Evolutionary conservation across 495 filamentous ascomycete genomes (phyloP).

Genomic region (Opeltia flavorubescens): DNA sequence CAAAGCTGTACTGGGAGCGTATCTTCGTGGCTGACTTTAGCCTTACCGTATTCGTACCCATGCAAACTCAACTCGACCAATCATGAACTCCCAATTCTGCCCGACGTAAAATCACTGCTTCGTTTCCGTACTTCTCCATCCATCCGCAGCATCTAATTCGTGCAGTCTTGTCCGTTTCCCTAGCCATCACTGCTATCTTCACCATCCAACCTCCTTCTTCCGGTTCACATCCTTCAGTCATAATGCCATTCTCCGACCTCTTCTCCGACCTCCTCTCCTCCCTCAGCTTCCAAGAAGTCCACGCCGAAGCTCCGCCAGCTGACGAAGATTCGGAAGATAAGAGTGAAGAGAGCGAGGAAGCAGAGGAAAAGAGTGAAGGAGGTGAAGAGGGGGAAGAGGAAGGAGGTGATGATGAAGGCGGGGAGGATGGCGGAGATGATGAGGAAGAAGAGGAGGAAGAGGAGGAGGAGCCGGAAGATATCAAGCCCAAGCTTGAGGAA

Average conservation of each 20-base stretch:
- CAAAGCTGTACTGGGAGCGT: too few species aligned
- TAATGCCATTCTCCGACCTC: slow-evolving; percentile 51
- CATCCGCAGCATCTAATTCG: too few species aligned
- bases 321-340: slow-evolving; percentile 32
- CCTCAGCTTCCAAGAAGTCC: slow-evolving; percentile 40
- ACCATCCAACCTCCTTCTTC: slow-evolving; percentile 10
- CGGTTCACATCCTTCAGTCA: slow-evolving; percentile 26
- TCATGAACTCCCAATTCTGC: too few species aligned
- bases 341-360: slow-evolving; percentile 26
- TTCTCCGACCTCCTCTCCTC: slow-evolving; percentile 47
- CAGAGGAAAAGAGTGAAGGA: slow-evolving; percentile 33
- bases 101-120: too few species aligned
- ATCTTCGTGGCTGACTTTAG: too few species aligned
- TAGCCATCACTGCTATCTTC: too few species aligned
- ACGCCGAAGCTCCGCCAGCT: slow-evolving; percentile 44
- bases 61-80: too few species aligned
- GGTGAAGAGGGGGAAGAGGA: slow-evolving; percentile 32
- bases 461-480: slow-evolving; percentile 78
- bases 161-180: too few species aligned
- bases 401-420: slow-evolving; percentile 29
- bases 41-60: too few species aligned
- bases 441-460: slow-evolving; percentile 77
- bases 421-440: slow-evolving; percentile 34
- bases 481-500: slow-evolving; percentile 78
- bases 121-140: too few species aligned